Evolutionary conservation across 2,329 filamentous ascomycete genomes (phyloP), one percentile per base, ranked within the genome.

Genomic region (Davidsoniella eucalypti): DNA sequence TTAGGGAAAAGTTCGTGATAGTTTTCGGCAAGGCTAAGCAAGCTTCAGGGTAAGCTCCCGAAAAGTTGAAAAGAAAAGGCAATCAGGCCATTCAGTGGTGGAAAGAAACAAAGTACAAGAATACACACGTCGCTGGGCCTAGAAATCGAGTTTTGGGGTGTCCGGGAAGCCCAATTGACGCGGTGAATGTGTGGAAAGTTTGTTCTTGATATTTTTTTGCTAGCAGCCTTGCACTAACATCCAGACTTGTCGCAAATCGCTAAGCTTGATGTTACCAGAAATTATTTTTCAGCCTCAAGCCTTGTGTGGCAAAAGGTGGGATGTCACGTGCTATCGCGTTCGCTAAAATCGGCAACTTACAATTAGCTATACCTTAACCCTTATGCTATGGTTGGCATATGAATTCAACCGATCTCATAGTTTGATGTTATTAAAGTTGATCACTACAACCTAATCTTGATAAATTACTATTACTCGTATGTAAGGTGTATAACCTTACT

Each of bases 251-350:
- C 52, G 39, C 48, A 53, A 44, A 40, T 33, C 42, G n/a, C 23
- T 43, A 42, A 10, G 12, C 29, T 33, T 33, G 29, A 44, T 42
- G 37, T 16, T 47, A 50, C 46, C 21, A 47, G 17, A 53, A 53
- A 50, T 48, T 51, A 53, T 45, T 53, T 53, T 53, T 53, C 46
- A 53, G 44, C 49, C 44, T 42, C 38, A 44, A 48, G 52, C 51
- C 47, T 53, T 53, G 47, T 53, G 42, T 50, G 41, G 48, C 48
- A 39, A 7, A 45, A 29, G 8, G 39, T 36, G 40, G 47, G 23
- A 21, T 44, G 16, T 53, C 52, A 53, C 52, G 52, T 51, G 52
- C 36, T 14, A 29, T 25, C 52, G 52, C 39, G 48, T 48, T n/a
- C 29, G 39, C 25, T 23, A 18, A 38, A 14, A 26, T 46, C 21